Evolutionary conservation across 805 yeast genomes (phyloP).

Genomic region (Jamesozyma rosinii): DNA sequence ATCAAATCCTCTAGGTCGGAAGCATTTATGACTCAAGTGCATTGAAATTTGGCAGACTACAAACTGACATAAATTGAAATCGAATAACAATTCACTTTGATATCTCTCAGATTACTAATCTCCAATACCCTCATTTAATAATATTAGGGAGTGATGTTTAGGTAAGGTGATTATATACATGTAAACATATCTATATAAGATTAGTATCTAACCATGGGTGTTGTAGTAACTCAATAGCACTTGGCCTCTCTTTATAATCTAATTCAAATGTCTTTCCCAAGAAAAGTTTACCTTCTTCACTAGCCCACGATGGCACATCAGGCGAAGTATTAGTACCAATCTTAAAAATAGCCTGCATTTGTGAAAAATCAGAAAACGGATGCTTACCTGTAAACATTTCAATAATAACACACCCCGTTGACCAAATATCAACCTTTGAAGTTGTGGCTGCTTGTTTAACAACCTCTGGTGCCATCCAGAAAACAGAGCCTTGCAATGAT

Average conservation of each 20-base stretch:
- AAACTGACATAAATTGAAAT: too few species aligned
- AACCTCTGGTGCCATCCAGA: slow-evolving; percentile 99
- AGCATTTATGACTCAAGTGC: too few species aligned
- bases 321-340: slow-evolving; percentile 85
- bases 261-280: slow-evolving; percentile 58
- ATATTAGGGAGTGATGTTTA: too few species aligned
- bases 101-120: too few species aligned
- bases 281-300: slow-evolving; percentile 60
- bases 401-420: slow-evolving; percentile 85
- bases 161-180: not conserved
- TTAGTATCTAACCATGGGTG: slow-evolving; percentile 36
- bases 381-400: slow-evolving; percentile 96
- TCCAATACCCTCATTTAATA: too few species aligned
- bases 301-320: slow-evolving; percentile 63
- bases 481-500: slow-evolving; percentile 87
- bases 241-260: slow-evolving; percentile 65
- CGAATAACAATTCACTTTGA: too few species aligned
- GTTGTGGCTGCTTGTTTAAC: slow-evolving; percentile 90
- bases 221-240: slow-evolving; percentile 57
- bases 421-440: slow-evolving; percentile 93
- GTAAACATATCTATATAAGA: slow-evolving; percentile 6
- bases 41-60: too few species aligned
- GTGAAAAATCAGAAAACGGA: slow-evolving; percentile 90
- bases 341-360: slow-evolving; percentile 93
- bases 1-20: too few species aligned